phyloP scores from a whole-genome alignment of 768 basidiomycete species.

The Leucosporidium yakuticum region DNA sequence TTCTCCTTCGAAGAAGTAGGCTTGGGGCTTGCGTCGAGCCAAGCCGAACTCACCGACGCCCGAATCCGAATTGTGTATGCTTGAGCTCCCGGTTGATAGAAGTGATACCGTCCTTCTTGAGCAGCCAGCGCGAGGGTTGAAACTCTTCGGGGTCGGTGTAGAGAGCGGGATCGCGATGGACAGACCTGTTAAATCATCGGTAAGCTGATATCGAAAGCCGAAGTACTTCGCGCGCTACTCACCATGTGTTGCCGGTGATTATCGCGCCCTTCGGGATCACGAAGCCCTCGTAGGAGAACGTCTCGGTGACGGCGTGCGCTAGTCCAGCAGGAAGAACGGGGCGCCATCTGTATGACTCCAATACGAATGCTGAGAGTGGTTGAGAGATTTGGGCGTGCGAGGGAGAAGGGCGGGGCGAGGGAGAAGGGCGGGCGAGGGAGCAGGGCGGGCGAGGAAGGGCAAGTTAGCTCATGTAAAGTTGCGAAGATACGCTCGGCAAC shows the following conservation, averaged over 20 bases:
- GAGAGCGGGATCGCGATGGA: not conserved
- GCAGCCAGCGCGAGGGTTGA: not conserved
- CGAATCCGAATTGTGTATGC: not conserved
- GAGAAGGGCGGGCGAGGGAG: no score
- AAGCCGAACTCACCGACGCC: not conserved
- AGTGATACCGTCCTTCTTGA: not conserved
- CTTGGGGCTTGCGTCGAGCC: not conserved
- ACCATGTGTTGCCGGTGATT: not conserved
- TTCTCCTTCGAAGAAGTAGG: no score
- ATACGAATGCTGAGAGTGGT: no score
- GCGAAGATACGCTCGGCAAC: no score
- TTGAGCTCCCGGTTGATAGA: not conserved
- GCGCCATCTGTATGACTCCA: no score
- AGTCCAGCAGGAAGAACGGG: not conserved
- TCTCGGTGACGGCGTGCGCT: not conserved
- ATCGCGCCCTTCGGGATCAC: not conserved
- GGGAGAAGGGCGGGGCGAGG: no score
- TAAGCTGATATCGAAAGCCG: no score
- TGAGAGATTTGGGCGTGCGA: no score
- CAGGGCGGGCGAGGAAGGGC: no score
- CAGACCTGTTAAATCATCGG: not conserved
- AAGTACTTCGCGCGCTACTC: not conserved
- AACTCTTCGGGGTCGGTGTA: not conserved
- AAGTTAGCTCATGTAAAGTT: no score
- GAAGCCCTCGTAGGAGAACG: not conserved